Conservation (phyloP, 2,329 filamentous ascomycete species). For the Lasiodiplodia citricola region DNA sequence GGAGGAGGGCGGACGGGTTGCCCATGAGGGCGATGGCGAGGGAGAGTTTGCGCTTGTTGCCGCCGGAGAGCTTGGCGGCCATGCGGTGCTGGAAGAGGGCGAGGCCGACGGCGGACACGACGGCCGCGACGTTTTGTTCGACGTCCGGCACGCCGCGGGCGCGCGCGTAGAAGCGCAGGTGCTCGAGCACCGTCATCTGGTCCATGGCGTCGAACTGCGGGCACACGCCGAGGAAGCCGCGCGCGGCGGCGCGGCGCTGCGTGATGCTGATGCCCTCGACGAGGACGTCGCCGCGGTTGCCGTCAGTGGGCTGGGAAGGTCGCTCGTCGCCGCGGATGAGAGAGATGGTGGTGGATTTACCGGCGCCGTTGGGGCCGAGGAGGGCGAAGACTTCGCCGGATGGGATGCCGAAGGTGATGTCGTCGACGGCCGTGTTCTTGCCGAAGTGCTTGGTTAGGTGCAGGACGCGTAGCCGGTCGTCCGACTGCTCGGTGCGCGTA, state of each 20-base stretch:
- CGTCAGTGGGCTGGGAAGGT: constrained; percentile 56
- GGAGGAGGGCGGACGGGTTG: constrained; percentile 82
- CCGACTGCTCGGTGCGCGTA: constrained; percentile 62
- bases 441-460: constrained; percentile 83
- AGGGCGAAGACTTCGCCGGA: constrained; percentile 86
- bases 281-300: constrained; percentile 72
- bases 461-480: constrained; percentile 76
- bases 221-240: constrained; percentile 84
- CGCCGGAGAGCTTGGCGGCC: constrained; percentile 80
- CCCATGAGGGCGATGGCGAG: constrained; percentile 92
- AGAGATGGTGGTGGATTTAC: constrained; percentile 88
- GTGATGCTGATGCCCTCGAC: constrained; percentile 79
- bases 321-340: constrained; percentile 87
- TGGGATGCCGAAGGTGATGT: constrained; percentile 81
- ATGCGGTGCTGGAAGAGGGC: constrained; percentile 72
- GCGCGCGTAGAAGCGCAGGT: constrained; percentile 85
- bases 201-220: constrained; percentile 81
- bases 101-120: constrained; percentile 82
- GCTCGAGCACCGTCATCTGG: constrained; percentile 86
- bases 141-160: constrained; percentile 79
- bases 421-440: constrained; percentile 76
- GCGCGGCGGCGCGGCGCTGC: constrained; percentile 72
- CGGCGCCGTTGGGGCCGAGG: constrained; percentile 88
- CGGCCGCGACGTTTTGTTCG: constrained; percentile 75
- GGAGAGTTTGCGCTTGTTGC: constrained; percentile 91